phyloP scores from a whole-genome alignment of 1,139 yeast genomes.

The Pichia sp. region DNA sequence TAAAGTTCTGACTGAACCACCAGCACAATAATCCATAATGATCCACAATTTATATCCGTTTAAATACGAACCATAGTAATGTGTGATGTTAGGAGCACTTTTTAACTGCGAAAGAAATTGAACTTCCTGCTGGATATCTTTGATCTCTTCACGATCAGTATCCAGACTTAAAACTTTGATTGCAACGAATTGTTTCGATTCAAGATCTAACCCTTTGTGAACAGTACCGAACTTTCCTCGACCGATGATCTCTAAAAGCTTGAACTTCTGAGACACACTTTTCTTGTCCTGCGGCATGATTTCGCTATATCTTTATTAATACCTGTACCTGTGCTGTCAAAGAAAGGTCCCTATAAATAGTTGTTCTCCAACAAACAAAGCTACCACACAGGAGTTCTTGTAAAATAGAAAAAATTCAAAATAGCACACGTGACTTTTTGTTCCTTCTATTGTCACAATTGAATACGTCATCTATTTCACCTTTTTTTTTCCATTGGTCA shows the following conservation, averaged over 20 bases:
- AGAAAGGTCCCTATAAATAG: too few relatives aligned
- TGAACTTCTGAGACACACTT: conserved; percentile 37
- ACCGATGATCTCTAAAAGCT: conserved; percentile 86
- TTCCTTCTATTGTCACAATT: too few relatives aligned
- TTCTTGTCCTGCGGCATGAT: conserved; percentile 1
- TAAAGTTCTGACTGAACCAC: conserved; percentile 86
- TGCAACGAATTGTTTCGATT: conserved; percentile 74
- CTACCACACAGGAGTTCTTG: too few relatives aligned
- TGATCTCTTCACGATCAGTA: conserved; percentile 89
- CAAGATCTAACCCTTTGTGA: conserved; percentile 67
- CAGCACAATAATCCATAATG: conserved; percentile 96
- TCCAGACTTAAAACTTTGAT: conserved; percentile 89
- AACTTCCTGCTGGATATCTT: conserved; percentile 90
- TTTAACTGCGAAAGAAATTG: conserved; percentile 78
- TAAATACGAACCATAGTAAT: conserved; percentile 82
- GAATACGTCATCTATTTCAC: too few relatives aligned
- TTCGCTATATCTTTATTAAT: not conserved
- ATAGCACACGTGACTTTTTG: too few relatives aligned
- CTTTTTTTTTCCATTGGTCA: too few relatives aligned
- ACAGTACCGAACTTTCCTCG: conserved; percentile 97
- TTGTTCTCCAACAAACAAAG: not conserved
- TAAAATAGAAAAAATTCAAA: too few relatives aligned
- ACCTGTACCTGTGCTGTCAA: too few relatives aligned
- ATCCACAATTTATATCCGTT: conserved; percentile 92
- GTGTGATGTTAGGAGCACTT: conserved; percentile 83